A percentile compares a stretch with the other conserved stretches of the same genome.
These are phyloP conservation scores for Entophlyctis luteolus DNA, from an alignment of 192 early-diverging fungal genomes.

Conservation along the genomic window DNA sequence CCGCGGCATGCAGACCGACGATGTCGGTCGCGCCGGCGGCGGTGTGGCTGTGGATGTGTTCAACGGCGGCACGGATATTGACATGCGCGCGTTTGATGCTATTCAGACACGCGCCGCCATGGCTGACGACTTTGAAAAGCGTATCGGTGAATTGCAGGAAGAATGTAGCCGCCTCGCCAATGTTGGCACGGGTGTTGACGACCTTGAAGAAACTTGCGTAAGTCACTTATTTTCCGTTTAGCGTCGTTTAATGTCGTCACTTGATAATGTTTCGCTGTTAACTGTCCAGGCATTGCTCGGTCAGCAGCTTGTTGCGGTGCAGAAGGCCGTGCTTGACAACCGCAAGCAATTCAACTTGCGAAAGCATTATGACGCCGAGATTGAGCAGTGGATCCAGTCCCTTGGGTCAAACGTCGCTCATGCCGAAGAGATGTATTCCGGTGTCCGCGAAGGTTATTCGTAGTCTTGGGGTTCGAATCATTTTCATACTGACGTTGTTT, in stretches of 20 bases:
- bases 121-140: too few relatives aligned
- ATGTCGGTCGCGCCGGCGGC: too few relatives aligned
- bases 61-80: too few relatives aligned
- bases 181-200: background rate
- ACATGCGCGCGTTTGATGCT: too few relatives aligned
- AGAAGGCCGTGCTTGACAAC: background rate
- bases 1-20: too few relatives aligned
- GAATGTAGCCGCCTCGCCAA: background rate
- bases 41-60: too few relatives aligned
- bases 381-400: slow-evolving; percentile 19
- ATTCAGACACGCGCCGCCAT: too few relatives aligned
- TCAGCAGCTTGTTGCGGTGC: background rate
- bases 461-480: background rate
- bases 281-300: background rate
- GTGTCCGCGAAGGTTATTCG: slow-evolving; percentile 3
- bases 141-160: background rate
- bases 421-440: background rate
- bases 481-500: background rate
- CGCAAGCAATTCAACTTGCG: slow-evolving; percentile 16
- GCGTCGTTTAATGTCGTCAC: background rate
- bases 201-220: slow-evolving; percentile 1
- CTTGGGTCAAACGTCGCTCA: background rate
- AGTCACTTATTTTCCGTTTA: background rate
- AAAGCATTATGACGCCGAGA: slow-evolving; percentile 21
- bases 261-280: background rate